These are phyloP conservation scores for Coniferiporia sulphurascens DNA, from an alignment of 1,284 basidiomycete genomes.

Conservation along the genomic window DNA sequence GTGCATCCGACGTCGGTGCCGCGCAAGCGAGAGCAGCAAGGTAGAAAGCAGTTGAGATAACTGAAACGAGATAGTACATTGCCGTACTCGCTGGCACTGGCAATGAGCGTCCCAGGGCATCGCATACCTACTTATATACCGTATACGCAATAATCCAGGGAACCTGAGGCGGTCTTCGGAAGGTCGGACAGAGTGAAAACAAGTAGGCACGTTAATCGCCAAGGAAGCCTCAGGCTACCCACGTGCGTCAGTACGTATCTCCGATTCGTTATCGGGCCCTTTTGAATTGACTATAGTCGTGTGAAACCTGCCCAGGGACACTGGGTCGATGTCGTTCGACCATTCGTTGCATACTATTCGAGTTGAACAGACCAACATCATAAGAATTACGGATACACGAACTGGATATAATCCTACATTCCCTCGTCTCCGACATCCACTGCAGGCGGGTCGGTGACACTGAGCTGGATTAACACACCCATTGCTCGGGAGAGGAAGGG, in stretches of 20 bases:
- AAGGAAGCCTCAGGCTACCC: no score
- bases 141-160: no score
- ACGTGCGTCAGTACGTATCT: not conserved
- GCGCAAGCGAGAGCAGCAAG: not conserved
- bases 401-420: not conserved
- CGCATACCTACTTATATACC: not conserved
- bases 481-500: slow-evolving; percentile 86
- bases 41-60: no score
- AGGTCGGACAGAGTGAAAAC: no score
- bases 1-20: not conserved
- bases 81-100: no score
- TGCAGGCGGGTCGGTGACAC: not conserved
- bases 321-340: not conserved
- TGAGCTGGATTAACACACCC: slow-evolving; percentile 45
- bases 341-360: not conserved
- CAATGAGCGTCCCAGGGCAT: no score
- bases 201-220: no score
- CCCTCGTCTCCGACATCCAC: not conserved
- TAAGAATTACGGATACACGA: not conserved
- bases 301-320: not conserved
- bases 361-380: not conserved
- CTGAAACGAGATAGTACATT: no score
- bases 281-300: not conserved
- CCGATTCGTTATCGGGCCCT: not conserved
- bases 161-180: no score